phyloP scores from a whole-genome alignment of 352 stramenopile genomes.

The Lagenidium sp. region DNA sequence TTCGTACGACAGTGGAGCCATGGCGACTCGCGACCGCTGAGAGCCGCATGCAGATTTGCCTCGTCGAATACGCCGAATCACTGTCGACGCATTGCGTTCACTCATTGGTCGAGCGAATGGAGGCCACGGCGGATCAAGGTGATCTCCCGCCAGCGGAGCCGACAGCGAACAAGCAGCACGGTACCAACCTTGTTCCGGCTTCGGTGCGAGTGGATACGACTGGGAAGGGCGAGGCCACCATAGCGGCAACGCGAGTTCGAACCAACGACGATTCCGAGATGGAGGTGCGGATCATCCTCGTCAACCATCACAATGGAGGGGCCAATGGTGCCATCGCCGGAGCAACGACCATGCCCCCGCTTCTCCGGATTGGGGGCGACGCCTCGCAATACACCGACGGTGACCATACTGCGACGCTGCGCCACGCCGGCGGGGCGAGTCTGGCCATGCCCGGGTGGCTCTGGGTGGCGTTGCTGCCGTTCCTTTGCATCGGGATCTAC shows the following conservation, averaged over 20 bases:
- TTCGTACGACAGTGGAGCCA: conserved; percentile 19
- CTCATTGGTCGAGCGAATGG: conserved; percentile 22
- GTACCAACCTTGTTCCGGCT: no score
- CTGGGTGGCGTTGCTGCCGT: conserved; percentile 49
- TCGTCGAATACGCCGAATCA: conserved; percentile 38
- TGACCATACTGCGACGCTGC: conserved; percentile 3
- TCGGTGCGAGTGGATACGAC: not conserved
- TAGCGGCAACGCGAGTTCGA: no score
- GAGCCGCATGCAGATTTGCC: conserved; percentile 40
- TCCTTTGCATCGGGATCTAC: conserved; percentile 55
- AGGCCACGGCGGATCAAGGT: conserved; percentile 10
- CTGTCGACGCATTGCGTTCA: conserved; percentile 42
- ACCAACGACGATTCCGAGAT: conserved; percentile 6
- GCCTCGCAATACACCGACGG: conserved; percentile 7
- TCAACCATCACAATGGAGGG: conserved; percentile 15
- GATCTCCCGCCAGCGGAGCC: conserved; percentile 2
- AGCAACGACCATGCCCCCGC: not conserved
- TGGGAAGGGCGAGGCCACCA: not conserved
- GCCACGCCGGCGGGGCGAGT: not conserved
- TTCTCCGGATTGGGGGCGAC: conserved; percentile 12
- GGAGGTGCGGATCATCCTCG: conserved; percentile 15
- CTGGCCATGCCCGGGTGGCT: conserved; percentile 23
- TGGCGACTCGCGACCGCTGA: conserved; percentile 23
- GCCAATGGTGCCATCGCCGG: not conserved
- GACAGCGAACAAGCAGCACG: not conserved